These are phyloP conservation scores for Monascus ruber DNA, from an alignment of 2,329 filamentous ascomycete genomes.

Conservation along the genomic window DNA sequence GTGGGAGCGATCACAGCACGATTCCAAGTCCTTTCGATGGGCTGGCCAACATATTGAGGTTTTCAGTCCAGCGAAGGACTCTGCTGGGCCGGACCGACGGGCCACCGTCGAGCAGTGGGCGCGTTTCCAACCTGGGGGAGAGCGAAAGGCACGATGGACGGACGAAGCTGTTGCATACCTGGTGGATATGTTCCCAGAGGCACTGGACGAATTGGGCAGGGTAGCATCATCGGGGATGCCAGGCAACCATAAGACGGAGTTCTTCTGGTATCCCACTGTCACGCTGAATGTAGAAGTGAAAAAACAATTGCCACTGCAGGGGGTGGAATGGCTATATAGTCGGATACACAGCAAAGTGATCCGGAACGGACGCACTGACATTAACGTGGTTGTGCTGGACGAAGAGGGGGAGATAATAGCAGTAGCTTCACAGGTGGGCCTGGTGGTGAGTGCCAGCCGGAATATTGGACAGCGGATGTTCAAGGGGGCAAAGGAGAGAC, in stretches of 20 bases:
- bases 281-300: constrained; percentile 67
- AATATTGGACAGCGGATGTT: constrained; percentile 43
- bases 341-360: constrained; percentile 56
- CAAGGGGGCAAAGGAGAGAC: constrained; percentile 6
- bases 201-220: constrained; percentile 42
- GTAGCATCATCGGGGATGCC: constrained; percentile 19
- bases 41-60: constrained; percentile 42
- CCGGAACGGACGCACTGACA: constrained; percentile 60
- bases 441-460: constrained; percentile 52
- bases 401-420: constrained; percentile 53
- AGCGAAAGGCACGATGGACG: constrained; percentile 44
- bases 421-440: constrained; percentile 54
- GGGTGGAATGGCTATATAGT: constrained; percentile 61
- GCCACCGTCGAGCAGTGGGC: constrained; percentile 54
- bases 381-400: constrained; percentile 60
- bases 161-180: constrained; percentile 54
- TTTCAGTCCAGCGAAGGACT: constrained; percentile 29
- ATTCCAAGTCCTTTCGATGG: constrained; percentile 31
- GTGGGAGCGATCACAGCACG: constrained; percentile 14
- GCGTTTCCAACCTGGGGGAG: constrained; percentile 43
- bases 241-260: constrained; percentile 18
- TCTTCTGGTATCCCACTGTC: constrained; percentile 67
- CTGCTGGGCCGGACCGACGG: constrained; percentile 11
- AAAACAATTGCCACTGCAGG: constrained; percentile 54
- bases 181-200: constrained; percentile 57